Evolutionary conservation across 129 eudicot species (phyloP).

Genomic region (Flaveria ramosissima): DNA sequence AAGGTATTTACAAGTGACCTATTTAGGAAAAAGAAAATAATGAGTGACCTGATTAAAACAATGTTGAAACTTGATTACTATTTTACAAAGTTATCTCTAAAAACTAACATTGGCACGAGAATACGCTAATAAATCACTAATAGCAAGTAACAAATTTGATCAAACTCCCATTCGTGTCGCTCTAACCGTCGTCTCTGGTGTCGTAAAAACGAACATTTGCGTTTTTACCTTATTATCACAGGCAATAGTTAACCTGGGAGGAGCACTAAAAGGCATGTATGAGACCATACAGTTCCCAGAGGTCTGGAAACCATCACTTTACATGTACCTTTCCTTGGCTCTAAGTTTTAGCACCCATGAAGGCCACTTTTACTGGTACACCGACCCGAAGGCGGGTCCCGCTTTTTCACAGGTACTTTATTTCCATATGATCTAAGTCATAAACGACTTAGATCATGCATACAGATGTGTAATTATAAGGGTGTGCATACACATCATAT

Average conservation of each 20-base stretch:
- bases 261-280: slow-evolving; percentile 50
- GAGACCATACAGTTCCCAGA: slow-evolving; percentile 52
- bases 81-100: too few relatives aligned
- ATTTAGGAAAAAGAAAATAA: too few relatives aligned
- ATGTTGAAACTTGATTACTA: too few relatives aligned
- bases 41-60: too few relatives aligned
- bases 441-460: not conserved
- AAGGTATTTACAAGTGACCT: too few relatives aligned
- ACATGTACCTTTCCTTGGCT: slow-evolving; percentile 56
- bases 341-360: slow-evolving; percentile 58
- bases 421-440: not conserved
- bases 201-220: too few relatives aligned
- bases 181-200: too few relatives aligned
- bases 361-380: slow-evolving; percentile 73
- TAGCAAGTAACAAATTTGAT: too few relatives aligned
- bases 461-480: not conserved
- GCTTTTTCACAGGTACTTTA: slow-evolving; percentile 53
- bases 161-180: too few relatives aligned
- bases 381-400: slow-evolving; percentile 64
- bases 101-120: too few relatives aligned
- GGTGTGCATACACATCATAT: not conserved
- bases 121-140: too few relatives aligned
- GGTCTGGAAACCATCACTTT: slow-evolving; percentile 70
- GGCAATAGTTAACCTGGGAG: slow-evolving; percentile 43
- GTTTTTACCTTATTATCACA: not conserved